These are phyloP conservation scores for Aspergillus ellipticus DNA, from an alignment of 495 filamentous ascomycete genomes.

Conservation along the genomic window DNA sequence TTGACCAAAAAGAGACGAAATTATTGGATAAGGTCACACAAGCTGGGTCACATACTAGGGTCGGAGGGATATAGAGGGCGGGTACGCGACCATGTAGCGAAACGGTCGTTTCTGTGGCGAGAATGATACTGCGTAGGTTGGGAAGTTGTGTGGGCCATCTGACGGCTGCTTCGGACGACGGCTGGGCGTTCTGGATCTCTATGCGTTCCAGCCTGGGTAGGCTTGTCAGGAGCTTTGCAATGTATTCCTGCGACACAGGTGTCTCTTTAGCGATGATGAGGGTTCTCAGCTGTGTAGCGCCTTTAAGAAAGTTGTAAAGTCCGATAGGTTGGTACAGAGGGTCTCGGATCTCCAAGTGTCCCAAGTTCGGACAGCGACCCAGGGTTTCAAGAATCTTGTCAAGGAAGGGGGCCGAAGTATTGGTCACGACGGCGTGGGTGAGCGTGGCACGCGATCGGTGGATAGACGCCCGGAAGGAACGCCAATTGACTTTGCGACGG, in stretches of 20 bases:
- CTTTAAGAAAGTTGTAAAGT: conserved; percentile 30
- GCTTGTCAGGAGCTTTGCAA: conserved; percentile 33
- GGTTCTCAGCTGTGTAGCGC: conserved; percentile 35
- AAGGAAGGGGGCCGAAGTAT: conserved; percentile 23
- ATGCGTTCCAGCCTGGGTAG: conserved; percentile 41
- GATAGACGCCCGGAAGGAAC: conserved; percentile 43
- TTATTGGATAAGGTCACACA: not conserved
- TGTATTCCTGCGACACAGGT: conserved; percentile 25
- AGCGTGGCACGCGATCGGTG: conserved; percentile 36
- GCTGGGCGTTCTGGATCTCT: conserved; percentile 29
- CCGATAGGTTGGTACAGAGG: conserved; percentile 16
- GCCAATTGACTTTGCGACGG: conserved; percentile 33
- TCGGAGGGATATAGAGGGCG: conserved; percentile 20
- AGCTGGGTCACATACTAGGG: not conserved
- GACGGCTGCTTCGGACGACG: conserved; percentile 11
- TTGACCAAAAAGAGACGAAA: not conserved
- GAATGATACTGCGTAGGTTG: conserved; percentile 32
- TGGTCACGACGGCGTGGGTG: conserved; percentile 37
- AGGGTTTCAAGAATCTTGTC: conserved; percentile 30
- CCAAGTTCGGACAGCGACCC: conserved; percentile 35
- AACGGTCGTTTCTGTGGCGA: conserved; percentile 18
- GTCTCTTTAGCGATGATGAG: conserved; percentile 39
- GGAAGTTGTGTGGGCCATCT: conserved; percentile 30
- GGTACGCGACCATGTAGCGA: conserved; percentile 2
- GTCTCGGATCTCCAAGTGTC: conserved; percentile 31